A percentile compares a stretch with the other conserved stretches of the same genome.
Conservation (phyloP, 768 basidiomycete species). For the Candolleomyces efflorescens region DNA sequence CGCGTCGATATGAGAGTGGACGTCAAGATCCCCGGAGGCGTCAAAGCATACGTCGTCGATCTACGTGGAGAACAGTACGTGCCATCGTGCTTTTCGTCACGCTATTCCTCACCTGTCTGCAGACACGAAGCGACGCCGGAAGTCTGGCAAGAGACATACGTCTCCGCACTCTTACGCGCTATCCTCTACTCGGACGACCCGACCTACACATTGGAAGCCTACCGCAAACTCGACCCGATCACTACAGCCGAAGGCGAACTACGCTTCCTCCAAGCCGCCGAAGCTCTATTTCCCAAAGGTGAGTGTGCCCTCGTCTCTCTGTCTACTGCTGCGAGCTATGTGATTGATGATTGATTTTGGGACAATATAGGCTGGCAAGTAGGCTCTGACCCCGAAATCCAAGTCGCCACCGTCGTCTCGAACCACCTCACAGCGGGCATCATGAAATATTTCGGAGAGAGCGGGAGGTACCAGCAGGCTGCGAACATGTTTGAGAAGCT, state of each 20-base stretch:
- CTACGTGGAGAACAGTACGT: constrained; percentile 88
- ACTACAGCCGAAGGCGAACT: constrained; percentile 84
- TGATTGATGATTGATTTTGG: too few species aligned
- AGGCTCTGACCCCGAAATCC: constrained; percentile 97
- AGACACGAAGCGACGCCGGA: constrained; percentile 89
- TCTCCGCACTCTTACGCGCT: constrained; percentile 86
- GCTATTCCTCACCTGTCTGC: background rate
- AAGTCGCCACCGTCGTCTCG: constrained; percentile 93
- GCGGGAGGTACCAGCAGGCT: constrained; percentile 79
- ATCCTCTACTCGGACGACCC: constrained; percentile 97
- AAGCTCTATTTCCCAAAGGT: constrained; percentile 75
- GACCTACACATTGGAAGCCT: constrained; percentile 86
- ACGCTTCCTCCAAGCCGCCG: constrained; percentile 86
- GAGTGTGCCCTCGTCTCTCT: too few species aligned
- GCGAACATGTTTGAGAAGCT: constrained; percentile 95
- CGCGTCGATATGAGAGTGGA: constrained; percentile 95
- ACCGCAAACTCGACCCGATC: constrained; percentile 94
- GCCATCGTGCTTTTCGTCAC: background rate
- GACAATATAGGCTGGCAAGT: constrained; percentile 89
- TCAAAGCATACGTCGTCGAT: constrained; percentile 91
- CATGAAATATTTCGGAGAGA: constrained; percentile 95
- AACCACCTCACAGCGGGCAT: constrained; percentile 95
- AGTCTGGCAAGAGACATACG: constrained; percentile 97
- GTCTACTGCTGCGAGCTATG: too few species aligned
- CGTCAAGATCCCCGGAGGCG: constrained; percentile 97